Evolutionary conservation across 2,329 filamentous ascomycete species (phyloP).

Genomic region (Exophiala sp.): DNA sequence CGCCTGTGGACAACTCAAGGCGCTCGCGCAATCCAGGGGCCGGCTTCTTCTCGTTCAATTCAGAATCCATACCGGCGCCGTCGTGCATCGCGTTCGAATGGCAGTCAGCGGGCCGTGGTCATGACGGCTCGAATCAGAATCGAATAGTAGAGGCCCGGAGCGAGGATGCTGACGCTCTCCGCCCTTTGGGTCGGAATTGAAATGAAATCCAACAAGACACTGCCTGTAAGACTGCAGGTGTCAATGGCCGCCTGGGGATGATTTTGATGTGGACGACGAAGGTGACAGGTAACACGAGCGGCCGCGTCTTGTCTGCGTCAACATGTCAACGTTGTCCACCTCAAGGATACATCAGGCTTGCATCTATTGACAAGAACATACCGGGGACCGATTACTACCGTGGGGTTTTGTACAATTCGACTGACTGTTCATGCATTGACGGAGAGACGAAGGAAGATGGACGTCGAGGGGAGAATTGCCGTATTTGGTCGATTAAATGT

Average conservation of each 20-base stretch:
- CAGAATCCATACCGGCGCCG: conserved; percentile 10
- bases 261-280: conserved; percentile 16
- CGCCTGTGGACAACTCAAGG: conserved; percentile 4
- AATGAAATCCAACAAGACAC: conserved; percentile 13
- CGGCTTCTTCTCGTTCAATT: conserved; percentile 7
- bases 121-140: conserved; percentile 1
- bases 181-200: conserved; percentile 23
- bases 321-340: conserved; percentile 13
- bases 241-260: conserved; percentile 22
- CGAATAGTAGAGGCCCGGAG: background rate
- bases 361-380: background rate
- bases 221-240: conserved; percentile 10
- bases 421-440: background rate
- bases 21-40: conserved; percentile 3
- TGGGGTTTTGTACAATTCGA: background rate
- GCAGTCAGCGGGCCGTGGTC: conserved; percentile 3
- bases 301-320: conserved; percentile 12
- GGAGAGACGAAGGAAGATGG: background rate
- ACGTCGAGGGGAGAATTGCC: background rate
- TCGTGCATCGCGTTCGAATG: conserved; percentile 1
- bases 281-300: conserved; percentile 24
- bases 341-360: background rate
- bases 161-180: conserved; percentile 14
- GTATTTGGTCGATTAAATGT: background rate
- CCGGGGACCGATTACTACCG: background rate